Percentiles rank a stretch among this genome's conserved stretches.
phyloP scores from a whole-genome alignment of 306 rosid genomes.

The Lithocarpus polystachyus region DNA sequence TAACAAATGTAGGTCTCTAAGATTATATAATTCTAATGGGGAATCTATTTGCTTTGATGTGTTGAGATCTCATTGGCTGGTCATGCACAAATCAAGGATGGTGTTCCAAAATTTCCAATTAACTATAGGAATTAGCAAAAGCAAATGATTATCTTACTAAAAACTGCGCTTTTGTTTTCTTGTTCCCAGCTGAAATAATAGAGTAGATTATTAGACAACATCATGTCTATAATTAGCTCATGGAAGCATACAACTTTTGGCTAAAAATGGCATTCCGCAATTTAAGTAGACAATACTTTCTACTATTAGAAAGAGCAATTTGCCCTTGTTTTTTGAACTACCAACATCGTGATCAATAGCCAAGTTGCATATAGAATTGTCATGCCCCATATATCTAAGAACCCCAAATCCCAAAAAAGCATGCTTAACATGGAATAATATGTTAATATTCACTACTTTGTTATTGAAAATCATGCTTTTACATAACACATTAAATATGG shows the following conservation, averaged over 20 bases:
- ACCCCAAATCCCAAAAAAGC: too few relatives aligned
- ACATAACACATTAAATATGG: too few relatives aligned
- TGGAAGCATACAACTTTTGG: constrained; percentile 14
- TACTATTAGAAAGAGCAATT: neutral
- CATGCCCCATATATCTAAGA: too few relatives aligned
- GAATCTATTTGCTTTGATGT: constrained; percentile 15
- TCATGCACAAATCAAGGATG: constrained; percentile 24
- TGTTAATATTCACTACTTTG: too few relatives aligned
- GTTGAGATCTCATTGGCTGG: constrained; percentile 33
- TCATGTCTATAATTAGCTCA: constrained; percentile 17
- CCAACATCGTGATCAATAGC: too few relatives aligned
- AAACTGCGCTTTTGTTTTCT: neutral
- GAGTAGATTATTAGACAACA: neutral
- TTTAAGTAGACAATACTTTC: neutral
- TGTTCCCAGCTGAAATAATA: neutral
- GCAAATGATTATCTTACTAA: constrained; percentile 5
- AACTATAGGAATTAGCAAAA: constrained; percentile 9
- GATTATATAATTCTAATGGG: neutral
- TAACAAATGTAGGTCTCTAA: neutral
- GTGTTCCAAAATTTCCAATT: constrained; percentile 6
- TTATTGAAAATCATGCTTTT: too few relatives aligned
- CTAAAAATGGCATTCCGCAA: neutral
- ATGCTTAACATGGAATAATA: too few relatives aligned
- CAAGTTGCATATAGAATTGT: too few relatives aligned
- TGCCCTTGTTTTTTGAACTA: too few relatives aligned